Base-by-base conservation (phyloP, 805 yeast genomes). In the Spathaspora girioi region DNA sequence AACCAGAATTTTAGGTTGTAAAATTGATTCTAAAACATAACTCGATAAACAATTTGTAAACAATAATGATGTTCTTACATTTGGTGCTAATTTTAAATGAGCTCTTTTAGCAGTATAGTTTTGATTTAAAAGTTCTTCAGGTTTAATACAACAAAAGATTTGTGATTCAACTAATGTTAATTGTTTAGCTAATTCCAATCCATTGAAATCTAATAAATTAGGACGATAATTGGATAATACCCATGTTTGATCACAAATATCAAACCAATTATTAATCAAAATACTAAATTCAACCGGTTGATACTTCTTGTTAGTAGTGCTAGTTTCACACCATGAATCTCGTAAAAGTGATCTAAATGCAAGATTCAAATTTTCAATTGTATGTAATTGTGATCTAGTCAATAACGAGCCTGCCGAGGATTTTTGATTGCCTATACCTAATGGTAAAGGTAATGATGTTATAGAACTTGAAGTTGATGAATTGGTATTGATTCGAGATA, bases 121-220 rank as follows among this genome's bases (percentile, higher is more conserved):
- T 48, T 80, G 84, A 61, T 84, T 82, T 50, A 87, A 66, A 48
- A 88, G 69, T 61, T 88, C 96, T 44, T 79, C 83, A 2, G 87
- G 81, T 58, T 77, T 78, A 49, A 88, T 81, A 0, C 79, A 68
- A 54, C 88, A 73, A 65, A 84, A 87, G 46, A 88, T 76, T 42
- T 75, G 76, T 1, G 87, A 81, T 62, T 88, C 96, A 54, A 88
- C 79, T 17, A 86, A 68, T 0, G 94, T 87, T 45, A 88, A 69
- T 57, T 87, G 94, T 60, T 86, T 87, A 2, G 94, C 92, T 20
- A 86, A 71, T 59, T 87, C 94, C 57, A 86, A 70, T 0, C 90
- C 84, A 63, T 86, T 86, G 57, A 83, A 74, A 54, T 84, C 83
- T 38, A 81, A 61, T 42, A 82, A 65, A 45, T 79, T 75, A 15